A percentile compares a stretch with the other conserved stretches of the same genome.
Conservation (phyloP, 768 basidiomycete genomes). For the Hemileccinum rubropunctum region DNA sequence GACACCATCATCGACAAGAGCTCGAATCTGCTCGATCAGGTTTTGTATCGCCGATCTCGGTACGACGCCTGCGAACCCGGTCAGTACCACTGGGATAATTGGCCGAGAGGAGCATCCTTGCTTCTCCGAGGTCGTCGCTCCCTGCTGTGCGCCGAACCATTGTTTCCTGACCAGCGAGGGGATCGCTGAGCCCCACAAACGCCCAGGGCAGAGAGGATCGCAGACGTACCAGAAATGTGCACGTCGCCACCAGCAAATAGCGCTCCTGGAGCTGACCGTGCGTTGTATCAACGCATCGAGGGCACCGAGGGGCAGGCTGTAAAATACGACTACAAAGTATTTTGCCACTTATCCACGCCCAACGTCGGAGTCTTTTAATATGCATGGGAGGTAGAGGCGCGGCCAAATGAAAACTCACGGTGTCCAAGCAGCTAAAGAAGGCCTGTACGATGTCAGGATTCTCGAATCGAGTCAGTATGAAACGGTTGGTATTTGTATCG, state of each 20-base stretch:
- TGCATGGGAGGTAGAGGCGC: no score
- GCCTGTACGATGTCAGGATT: slow-evolving; percentile 91
- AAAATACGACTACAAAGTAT: no score
- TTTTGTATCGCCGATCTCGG: slow-evolving; percentile 85
- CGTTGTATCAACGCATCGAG: no score
- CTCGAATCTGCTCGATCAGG: slow-evolving; percentile 81
- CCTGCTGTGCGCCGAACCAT: slow-evolving; percentile 64
- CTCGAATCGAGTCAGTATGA: slow-evolving; percentile 37
- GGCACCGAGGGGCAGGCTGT: no score
- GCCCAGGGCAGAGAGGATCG: background rate
- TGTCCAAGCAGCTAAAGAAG: slow-evolving; percentile 82
- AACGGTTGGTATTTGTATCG: background rate
- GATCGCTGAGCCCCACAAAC: background rate
- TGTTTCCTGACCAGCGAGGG: slow-evolving; percentile 44
- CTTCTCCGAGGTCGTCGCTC: slow-evolving; percentile 56
- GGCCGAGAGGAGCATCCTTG: slow-evolving; percentile 50
- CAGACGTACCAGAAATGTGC: slow-evolving; percentile 72
- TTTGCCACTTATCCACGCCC: slow-evolving; percentile 41
- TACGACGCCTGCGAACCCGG: slow-evolving; percentile 80
- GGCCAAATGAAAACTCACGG: slow-evolving; percentile 40
- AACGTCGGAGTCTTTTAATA: background rate
- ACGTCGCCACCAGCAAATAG: slow-evolving; percentile 80
- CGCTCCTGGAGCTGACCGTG: no score
- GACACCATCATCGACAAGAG: slow-evolving; percentile 66
- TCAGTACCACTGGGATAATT: slow-evolving; percentile 70